Conservation (phyloP, 2,329 filamentous ascomycete species). For the Pseudocercospora fijiensis region DNA sequence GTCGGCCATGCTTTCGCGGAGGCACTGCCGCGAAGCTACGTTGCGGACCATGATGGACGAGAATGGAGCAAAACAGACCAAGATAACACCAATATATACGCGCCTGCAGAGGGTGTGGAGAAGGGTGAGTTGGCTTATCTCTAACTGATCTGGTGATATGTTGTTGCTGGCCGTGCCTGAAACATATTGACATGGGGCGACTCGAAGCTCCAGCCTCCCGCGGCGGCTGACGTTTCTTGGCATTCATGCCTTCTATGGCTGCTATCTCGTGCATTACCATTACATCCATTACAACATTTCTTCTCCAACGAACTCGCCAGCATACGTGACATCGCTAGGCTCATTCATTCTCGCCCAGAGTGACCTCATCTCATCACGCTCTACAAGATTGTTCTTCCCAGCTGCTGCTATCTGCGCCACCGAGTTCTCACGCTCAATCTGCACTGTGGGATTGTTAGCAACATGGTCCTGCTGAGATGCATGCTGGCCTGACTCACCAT, state of each 20-base stretch:
- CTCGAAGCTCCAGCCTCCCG: neutral
- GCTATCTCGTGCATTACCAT: neutral
- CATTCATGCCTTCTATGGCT: neutral
- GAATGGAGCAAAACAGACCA: neutral
- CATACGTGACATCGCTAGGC: constrained; percentile 13
- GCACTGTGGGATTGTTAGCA: constrained; percentile 8
- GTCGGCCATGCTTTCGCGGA: neutral
- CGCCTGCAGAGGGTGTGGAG: neutral
- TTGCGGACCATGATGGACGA: neutral
- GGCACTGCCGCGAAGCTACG: neutral
- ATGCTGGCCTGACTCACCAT: constrained; percentile 8
- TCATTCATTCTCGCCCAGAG: constrained; percentile 18
- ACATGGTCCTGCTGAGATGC: neutral
- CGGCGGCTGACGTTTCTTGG: neutral
- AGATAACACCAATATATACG: neutral
- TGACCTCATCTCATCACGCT: constrained; percentile 2
- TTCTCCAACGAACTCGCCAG: constrained; percentile 10
- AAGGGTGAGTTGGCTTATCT: neutral
- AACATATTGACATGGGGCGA: neutral
- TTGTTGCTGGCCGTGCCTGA: neutral
- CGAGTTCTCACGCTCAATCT: constrained; percentile 19
- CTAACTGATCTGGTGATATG: neutral
- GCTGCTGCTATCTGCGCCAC: constrained; percentile 15
- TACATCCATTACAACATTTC: neutral
- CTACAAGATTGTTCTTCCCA: constrained; percentile 4